These are phyloP conservation scores for Polyporus tsugae DNA, from an alignment of 1,284 basidiomycete species.

Conservation along the genomic window DNA sequence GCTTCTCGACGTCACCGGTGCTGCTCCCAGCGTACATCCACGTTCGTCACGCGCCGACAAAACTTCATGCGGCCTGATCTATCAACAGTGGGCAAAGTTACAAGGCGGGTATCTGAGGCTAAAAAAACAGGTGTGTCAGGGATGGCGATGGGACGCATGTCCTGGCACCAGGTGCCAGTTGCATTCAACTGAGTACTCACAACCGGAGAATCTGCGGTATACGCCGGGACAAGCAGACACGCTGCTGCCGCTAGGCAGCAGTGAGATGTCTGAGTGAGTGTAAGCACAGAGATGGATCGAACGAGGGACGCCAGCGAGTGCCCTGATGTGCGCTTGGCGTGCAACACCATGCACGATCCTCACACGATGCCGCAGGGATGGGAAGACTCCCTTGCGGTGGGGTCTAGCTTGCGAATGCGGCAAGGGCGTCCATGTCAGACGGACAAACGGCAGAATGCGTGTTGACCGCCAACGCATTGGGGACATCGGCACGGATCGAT, in stretches of 20 bases:
- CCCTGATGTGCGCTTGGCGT: constrained; percentile 20
- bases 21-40: constrained; percentile 6
- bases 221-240: constrained; percentile 5
- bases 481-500: constrained; percentile 6
- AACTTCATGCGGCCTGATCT: not conserved
- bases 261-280: constrained; percentile 10
- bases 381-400: constrained; percentile 32
- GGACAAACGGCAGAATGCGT: constrained; percentile 1
- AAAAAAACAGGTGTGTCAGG: not conserved
- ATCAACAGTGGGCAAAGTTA: not conserved
- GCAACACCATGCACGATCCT: constrained; percentile 8
- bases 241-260: constrained; percentile 13
- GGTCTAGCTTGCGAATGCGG: constrained; percentile 25
- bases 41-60: not conserved
- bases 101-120: not conserved
- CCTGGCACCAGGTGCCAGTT: not conserved
- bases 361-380: constrained; percentile 19
- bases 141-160: not conserved
- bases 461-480: not conserved
- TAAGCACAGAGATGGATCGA: constrained; percentile 4
- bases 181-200: constrained; percentile 3
- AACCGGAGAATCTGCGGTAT: constrained; percentile 24
- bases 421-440: constrained; percentile 21
- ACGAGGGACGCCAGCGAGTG: constrained; percentile 7
- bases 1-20: constrained; percentile 21